A percentile compares a stretch with the other conserved stretches of the same genome.
Evolutionary conservation across 2,329 filamentous ascomycete genomes (phyloP).

Genomic region (Cladosporium sp.): DNA sequence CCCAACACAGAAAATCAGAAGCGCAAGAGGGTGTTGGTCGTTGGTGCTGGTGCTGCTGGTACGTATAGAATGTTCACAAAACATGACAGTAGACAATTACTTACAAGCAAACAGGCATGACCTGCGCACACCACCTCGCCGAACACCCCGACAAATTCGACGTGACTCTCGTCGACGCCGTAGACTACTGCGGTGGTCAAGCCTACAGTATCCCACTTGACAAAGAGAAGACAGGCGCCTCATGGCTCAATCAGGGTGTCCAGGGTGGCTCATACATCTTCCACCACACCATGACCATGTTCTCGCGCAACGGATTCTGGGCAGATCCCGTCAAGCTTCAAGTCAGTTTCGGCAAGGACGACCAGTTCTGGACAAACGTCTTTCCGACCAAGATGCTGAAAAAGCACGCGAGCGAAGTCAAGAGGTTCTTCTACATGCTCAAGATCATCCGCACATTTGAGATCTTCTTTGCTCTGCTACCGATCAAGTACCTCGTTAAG

Average conservation of each 20-base stretch:
- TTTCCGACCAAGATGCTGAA: constrained; percentile 62
- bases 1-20: constrained; percentile 40
- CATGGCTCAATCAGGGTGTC: constrained; percentile 64
- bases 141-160: constrained; percentile 67
- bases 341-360: constrained; percentile 64
- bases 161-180: constrained; percentile 63
- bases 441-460: constrained; percentile 63
- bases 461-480: constrained; percentile 61
- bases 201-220: constrained; percentile 61
- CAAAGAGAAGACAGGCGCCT: constrained; percentile 58
- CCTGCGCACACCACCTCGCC: constrained; percentile 67
- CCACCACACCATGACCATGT: constrained; percentile 68
- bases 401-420: constrained; percentile 58
- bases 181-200: constrained; percentile 62
- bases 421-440: constrained; percentile 56
- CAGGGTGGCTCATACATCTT: constrained; percentile 68
- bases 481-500: constrained; percentile 65
- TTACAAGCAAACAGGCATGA: constrained; percentile 53
- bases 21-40: constrained; percentile 57
- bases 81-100: neutral
- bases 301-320: constrained; percentile 58
- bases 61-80: constrained; percentile 43
- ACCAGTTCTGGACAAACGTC: constrained; percentile 67
- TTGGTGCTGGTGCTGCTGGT: constrained; percentile 66
- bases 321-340: constrained; percentile 62